Evolutionary conservation across 148 eudicot species (phyloP).

Genomic region (Pharnaceum exiguum): DNA sequence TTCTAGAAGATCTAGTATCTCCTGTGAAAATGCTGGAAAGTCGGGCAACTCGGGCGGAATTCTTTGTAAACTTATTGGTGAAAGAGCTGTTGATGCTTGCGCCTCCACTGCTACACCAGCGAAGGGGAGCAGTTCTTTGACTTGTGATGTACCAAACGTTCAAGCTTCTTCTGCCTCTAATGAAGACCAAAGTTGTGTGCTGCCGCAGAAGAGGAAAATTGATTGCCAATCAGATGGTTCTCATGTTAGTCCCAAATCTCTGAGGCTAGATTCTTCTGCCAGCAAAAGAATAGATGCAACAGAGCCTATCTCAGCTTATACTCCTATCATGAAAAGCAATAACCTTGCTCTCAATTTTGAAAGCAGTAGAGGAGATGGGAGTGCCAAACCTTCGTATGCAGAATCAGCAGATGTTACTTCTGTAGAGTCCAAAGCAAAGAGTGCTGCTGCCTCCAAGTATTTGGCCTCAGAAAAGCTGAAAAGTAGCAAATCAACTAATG

Average conservation of each 20-base stretch:
- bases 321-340: constrained; percentile 9
- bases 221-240: constrained; percentile 30
- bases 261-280: constrained; percentile 20
- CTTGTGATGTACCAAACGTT: constrained; percentile 14
- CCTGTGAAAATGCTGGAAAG: constrained; percentile 2
- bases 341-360: background rate
- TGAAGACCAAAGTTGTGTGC: constrained; percentile 14
- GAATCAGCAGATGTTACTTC: constrained; percentile 12
- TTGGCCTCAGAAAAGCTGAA: constrained; percentile 22
- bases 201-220: constrained; percentile 42
- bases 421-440: constrained; percentile 14
- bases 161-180: constrained; percentile 7
- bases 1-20: constrained; percentile 1
- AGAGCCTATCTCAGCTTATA: constrained; percentile 19
- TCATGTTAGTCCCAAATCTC: constrained; percentile 33
- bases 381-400: constrained; percentile 12
- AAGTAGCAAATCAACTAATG: constrained; percentile 4
- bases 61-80: background rate
- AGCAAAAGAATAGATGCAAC: constrained; percentile 22
- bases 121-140: constrained; percentile 14
- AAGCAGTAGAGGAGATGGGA: constrained; percentile 8
- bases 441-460: constrained; percentile 15
- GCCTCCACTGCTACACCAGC: constrained; percentile 18
- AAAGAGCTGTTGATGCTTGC: constrained; percentile 16
- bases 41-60: background rate